Evolutionary conservation across 345 rosid species (phyloP), one percentile per base, ranked within the genome.

Genomic region (Lepidium didymum): DNA sequence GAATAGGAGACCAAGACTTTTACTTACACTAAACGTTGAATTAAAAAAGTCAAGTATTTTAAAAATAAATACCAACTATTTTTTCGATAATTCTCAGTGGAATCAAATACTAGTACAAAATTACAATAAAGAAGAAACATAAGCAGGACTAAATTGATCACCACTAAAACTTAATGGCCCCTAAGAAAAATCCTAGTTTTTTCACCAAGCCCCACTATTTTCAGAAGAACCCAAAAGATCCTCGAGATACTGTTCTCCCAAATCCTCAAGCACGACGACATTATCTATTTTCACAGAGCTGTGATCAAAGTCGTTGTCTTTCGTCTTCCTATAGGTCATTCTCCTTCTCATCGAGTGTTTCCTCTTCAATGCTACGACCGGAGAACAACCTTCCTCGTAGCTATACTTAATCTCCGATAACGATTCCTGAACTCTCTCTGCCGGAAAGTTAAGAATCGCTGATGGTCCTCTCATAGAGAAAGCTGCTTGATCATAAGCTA

Each of bases 341-440:
- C 83, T 90, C 61, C 88, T 73, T 71, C 79, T 84, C 91, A 88
- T 77, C 3, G 93, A 85, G 49, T 92, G 96, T 66, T 78, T 88
- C 41, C 90, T 85, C 80, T 92, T 92, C 11, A 92, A 80, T 27
- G 97, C 98, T 18, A 88, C 82, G 18, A 92, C 97, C 4, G 96
- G 98, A 5, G 98, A 92, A 68, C 88, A 81, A 4, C 85, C 95
- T 25, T 84, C 93, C 6, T 80, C 87, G 31, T 49, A 56, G 53
- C 67, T 65, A 29, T 63, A 83, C 76, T 75, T 79, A 69, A 92
- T 75, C 13, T 85, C 97, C 64, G 58, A 57, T 0, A 92, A 85
- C 8, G 98, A 92, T 19, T 85, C 86, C 64, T 59, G 56, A 10
- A 88, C 97, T 57, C 61, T 85, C 57, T 85, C 96, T n/a, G 75